Conservation (phyloP, 306 rosid species). For the Cucurbita pepo region DNA sequence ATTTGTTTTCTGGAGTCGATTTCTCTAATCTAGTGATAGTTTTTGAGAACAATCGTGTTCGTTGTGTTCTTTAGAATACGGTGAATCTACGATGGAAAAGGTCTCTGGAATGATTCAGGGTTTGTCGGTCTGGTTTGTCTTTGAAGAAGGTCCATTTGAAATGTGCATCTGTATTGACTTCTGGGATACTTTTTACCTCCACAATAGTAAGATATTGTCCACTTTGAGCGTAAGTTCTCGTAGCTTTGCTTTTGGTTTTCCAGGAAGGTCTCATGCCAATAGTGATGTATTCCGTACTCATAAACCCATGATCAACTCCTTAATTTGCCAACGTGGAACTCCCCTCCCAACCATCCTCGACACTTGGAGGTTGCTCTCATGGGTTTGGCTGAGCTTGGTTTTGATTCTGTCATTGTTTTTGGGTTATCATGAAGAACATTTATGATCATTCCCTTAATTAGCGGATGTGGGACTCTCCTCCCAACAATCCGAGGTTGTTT, state of each 20-base stretch:
- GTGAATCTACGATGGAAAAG: background rate
- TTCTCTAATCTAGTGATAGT: slow-evolving; percentile 11
- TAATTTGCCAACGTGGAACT: too few relatives aligned
- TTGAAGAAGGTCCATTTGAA: background rate
- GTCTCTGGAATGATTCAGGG: background rate
- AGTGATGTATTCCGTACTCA: too few relatives aligned
- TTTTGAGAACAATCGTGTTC: background rate
- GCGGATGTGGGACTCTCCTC: too few relatives aligned
- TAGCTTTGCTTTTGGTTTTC: too few relatives aligned
- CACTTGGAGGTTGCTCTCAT: background rate
- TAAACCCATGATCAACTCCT: too few relatives aligned
- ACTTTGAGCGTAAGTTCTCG: too few relatives aligned
- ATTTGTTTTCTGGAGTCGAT: slow-evolving; percentile 5
- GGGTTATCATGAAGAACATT: background rate
- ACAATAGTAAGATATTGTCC: too few relatives aligned
- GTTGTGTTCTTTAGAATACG: background rate
- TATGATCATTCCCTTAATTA: background rate
- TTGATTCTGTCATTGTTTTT: background rate
- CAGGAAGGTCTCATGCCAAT: too few relatives aligned
- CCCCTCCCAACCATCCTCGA: too few relatives aligned
- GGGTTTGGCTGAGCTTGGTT: background rate
- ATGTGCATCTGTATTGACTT: background rate
- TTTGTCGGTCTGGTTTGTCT: background rate
- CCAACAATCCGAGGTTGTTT: background rate
- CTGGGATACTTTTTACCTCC: background rate